Conservation (phyloP, 805 yeast species). For the Yarrowia sp. region DNA sequence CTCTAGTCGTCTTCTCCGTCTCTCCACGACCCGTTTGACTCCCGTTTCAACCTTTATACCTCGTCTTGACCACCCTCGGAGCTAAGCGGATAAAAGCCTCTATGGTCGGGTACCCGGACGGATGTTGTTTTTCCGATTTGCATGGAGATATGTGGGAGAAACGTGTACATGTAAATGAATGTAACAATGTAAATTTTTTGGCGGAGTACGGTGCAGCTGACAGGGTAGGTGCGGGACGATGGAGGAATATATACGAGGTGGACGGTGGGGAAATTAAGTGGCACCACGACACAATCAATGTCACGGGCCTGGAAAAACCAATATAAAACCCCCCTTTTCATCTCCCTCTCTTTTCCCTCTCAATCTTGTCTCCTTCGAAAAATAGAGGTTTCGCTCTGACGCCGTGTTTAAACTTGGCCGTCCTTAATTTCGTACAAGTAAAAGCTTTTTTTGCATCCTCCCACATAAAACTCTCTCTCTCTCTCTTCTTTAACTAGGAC, state of each 20-base stretch:
- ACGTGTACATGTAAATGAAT: conserved; percentile 39
- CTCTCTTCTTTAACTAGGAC: conserved; percentile 37
- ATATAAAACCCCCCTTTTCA: neutral
- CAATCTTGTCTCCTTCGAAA: conserved; percentile 31
- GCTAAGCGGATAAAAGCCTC: conserved; percentile 34
- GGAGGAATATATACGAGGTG: too few species aligned
- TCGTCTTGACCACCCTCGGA: neutral
- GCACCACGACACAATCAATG: too few species aligned
- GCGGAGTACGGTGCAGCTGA: conserved; percentile 34
- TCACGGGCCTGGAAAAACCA: too few species aligned
- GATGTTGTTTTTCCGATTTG: conserved; percentile 39
- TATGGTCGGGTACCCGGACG: conserved; percentile 36
- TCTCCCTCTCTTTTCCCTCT: neutral
- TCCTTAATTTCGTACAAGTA: conserved; percentile 24
- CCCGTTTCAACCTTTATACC: neutral
- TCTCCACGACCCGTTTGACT: too few species aligned
- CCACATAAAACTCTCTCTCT: conserved; percentile 38
- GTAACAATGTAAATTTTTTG: conserved; percentile 37
- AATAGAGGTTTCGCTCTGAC: conserved; percentile 25
- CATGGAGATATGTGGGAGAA: conserved; percentile 38
- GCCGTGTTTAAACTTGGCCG: conserved; percentile 35
- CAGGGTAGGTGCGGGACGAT: conserved; percentile 10
- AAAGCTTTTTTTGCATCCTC: conserved; percentile 29
- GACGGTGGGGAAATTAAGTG: too few species aligned
- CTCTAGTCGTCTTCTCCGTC: neutral